phyloP scores from a whole-genome alignment of 2,329 filamentous ascomycete genomes.

The Alternaria conjuncta region DNA sequence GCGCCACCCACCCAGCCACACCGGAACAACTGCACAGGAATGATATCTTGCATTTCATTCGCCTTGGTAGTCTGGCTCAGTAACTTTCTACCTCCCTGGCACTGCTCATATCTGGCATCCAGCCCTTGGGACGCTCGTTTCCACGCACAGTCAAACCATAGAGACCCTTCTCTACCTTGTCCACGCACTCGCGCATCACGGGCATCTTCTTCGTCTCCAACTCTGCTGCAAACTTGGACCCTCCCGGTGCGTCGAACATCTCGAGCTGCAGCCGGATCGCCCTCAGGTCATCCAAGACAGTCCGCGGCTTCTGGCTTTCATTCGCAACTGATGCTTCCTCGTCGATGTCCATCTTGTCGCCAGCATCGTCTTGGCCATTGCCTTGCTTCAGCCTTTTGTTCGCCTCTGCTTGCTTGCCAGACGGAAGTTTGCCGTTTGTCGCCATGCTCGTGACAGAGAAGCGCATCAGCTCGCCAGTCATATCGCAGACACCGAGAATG shows the following conservation, averaged over 20 bases:
- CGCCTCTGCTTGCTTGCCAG: conserved; percentile 36
- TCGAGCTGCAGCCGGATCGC: conserved; percentile 79
- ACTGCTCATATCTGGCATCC: conserved; percentile 77
- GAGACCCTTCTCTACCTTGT: conserved; percentile 89
- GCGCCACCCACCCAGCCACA: conserved; percentile 19
- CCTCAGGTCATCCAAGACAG: conserved; percentile 82
- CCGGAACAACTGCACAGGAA: conserved; percentile 11
- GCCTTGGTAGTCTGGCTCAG: conserved; percentile 13
- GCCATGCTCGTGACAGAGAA: conserved; percentile 91
- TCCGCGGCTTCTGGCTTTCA: conserved; percentile 53
- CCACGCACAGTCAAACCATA: conserved; percentile 89
- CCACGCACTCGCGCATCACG: conserved; percentile 85
- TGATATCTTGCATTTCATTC: background rate
- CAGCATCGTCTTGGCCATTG: conserved; percentile 20
- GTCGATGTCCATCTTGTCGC: conserved; percentile 48
- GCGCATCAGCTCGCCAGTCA: conserved; percentile 95
- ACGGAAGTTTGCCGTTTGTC: conserved; percentile 66
- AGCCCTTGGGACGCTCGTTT: conserved; percentile 86
- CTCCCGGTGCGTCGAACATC: conserved; percentile 65
- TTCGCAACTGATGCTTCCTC: conserved; percentile 25
- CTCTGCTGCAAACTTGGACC: conserved; percentile 64
- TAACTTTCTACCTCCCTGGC: conserved; percentile 53
- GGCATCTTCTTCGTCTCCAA: conserved; percentile 77
- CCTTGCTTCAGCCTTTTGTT: conserved; percentile 44
- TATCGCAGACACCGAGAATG: conserved; percentile 87